Conservation (phyloP, 805 yeast species). For the Saccharomycopsis babjevae region DNA sequence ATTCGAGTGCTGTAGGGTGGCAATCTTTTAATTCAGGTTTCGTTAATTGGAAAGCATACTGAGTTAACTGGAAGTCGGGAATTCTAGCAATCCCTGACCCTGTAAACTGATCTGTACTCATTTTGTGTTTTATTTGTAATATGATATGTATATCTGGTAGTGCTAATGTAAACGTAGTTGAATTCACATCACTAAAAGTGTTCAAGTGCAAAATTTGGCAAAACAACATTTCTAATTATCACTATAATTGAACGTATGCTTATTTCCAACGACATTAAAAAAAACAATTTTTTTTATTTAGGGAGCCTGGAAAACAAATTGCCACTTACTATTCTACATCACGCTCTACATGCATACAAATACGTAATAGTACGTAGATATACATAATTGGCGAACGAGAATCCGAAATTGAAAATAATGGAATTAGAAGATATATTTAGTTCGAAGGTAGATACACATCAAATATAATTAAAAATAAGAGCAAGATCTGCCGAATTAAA, state of each 20-base stretch:
- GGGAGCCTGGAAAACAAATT: not conserved
- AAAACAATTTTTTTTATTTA: not conserved
- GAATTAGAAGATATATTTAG: not conserved
- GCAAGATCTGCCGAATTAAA: no score
- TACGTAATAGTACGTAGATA: not conserved
- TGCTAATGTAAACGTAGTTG: no score
- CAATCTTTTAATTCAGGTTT: conserved; percentile 28
- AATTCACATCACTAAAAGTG: no score
- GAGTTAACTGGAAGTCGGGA: conserved; percentile 80
- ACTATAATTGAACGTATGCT: not conserved
- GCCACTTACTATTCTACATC: not conserved
- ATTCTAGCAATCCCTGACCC: conserved; percentile 46
- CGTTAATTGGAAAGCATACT: conserved; percentile 57
- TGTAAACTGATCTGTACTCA: conserved; percentile 28
- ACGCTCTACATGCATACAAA: not conserved
- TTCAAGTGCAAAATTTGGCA: no score
- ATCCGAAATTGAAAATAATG: not conserved
- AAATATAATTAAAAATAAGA: no score
- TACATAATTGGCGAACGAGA: not conserved
- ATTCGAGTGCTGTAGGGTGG: conserved; percentile 35
- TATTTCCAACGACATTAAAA: not conserved
- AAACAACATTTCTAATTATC: not conserved
- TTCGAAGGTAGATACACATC: not conserved
- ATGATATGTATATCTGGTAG: not conserved
- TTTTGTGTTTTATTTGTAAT: conserved; percentile 2